These are phyloP conservation scores for Fusarium sp. DNA, from an alignment of 2,329 filamentous ascomycete genomes.

Conservation along the genomic window DNA sequence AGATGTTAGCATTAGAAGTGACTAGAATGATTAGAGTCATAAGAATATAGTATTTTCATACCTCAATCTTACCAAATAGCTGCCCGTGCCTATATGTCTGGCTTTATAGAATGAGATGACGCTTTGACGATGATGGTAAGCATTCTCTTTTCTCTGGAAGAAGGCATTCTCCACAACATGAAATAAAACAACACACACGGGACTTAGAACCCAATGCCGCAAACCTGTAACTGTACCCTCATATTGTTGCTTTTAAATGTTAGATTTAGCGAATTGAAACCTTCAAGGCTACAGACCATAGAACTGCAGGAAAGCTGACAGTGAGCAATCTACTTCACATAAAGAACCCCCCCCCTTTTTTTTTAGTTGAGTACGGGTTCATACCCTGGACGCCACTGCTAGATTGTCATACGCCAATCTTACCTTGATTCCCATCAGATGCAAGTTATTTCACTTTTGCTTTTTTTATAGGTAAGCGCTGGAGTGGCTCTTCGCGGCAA, in stretches of 20 bases:
- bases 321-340: no score
- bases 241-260: no score
- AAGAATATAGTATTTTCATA: background rate
- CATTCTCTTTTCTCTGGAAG: background rate
- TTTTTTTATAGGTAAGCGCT: background rate
- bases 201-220: background rate
- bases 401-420: background rate
- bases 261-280: no score
- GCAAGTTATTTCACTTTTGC: background rate
- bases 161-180: background rate
- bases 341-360: no score
- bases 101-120: background rate
- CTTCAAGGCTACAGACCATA: no score
- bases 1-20: background rate
- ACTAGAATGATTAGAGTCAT: background rate
- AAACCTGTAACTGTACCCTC: no score
- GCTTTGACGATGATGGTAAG: background rate
- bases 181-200: background rate
- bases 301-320: no score
- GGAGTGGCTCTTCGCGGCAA: no score
- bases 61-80: background rate
- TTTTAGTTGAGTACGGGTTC: background rate
- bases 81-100: background rate
- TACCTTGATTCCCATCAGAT: background rate
- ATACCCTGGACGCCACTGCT: background rate